phyloP scores from a whole-genome alignment of 768 basidiomycete genomes.

The Leccinum olivaceopallidum region DNA sequence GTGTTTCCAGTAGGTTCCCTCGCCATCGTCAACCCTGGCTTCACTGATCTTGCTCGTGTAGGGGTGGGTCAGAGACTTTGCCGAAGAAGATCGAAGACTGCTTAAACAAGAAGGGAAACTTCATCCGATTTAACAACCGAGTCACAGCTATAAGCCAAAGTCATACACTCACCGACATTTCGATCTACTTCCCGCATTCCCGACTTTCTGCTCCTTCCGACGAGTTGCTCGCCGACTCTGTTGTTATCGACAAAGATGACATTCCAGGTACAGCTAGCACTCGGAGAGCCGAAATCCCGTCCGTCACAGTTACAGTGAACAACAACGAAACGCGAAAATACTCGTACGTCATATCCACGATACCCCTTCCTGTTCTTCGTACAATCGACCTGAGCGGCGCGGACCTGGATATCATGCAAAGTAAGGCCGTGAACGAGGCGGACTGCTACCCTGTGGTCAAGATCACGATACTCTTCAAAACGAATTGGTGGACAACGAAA shows the following conservation, averaged over 20 bases:
- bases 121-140: slow-evolving; percentile 1
- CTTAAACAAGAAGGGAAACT: neutral
- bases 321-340: slow-evolving; percentile 9
- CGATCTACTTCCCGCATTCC: neutral
- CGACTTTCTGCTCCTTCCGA: neutral
- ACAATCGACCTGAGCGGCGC: slow-evolving; percentile 8
- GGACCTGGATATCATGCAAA: slow-evolving; percentile 9
- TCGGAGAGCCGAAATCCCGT: neutral
- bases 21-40: neutral
- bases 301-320: slow-evolving; percentile 11
- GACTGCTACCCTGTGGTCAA: neutral
- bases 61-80: slow-evolving; percentile 7
- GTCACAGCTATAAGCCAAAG: slow-evolving; percentile 8
- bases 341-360: slow-evolving; percentile 12
- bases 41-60: neutral
- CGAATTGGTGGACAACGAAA: slow-evolving; percentile 16
- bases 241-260: neutral
- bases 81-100: slow-evolving; percentile 3
- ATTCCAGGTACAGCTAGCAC: neutral
- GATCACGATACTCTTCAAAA: slow-evolving; percentile 13
- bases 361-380: slow-evolving; percentile 9
- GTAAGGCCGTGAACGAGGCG: slow-evolving; percentile 4
- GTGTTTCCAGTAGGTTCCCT: slow-evolving; percentile 9
- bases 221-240: neutral
- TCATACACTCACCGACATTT: neutral